These are phyloP conservation scores for Carex parvula DNA, from an alignment of 176 grass and related monocot species.

Conservation along the genomic window DNA sequence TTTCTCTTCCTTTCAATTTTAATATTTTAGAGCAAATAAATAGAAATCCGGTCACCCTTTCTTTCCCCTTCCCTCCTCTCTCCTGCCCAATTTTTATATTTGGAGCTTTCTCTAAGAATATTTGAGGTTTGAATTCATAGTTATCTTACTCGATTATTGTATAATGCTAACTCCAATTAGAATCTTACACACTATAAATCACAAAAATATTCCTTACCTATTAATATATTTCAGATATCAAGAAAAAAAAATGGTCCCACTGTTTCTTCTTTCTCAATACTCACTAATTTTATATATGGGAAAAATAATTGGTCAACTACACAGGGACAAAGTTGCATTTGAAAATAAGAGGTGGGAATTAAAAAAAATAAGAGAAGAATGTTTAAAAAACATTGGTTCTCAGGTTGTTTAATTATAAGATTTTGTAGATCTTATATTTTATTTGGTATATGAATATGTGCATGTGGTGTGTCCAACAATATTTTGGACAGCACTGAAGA, in stretches of 20 bases:
- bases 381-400: background rate
- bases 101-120: background rate
- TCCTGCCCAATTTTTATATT: background rate
- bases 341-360: background rate
- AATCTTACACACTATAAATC: background rate
- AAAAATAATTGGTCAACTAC: background rate
- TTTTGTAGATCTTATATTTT: constrained; percentile 1
- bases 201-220: background rate
- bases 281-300: background rate
- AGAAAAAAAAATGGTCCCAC: background rate
- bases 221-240: background rate
- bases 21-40: too few relatives aligned
- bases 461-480: background rate
- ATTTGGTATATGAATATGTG: background rate
- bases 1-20: too few relatives aligned
- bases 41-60: too few relatives aligned
- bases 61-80: too few relatives aligned
- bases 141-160: background rate
- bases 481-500: background rate
- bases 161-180: background rate
- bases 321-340: background rate
- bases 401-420: background rate
- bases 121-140: background rate
- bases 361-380: background rate
- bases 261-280: background rate